Percentiles rank a stretch among this genome's conserved stretches.
These are phyloP conservation scores for Sarocladium brachiariae DNA, from an alignment of 2,329 filamentous ascomycete genomes.

Conservation along the genomic window DNA sequence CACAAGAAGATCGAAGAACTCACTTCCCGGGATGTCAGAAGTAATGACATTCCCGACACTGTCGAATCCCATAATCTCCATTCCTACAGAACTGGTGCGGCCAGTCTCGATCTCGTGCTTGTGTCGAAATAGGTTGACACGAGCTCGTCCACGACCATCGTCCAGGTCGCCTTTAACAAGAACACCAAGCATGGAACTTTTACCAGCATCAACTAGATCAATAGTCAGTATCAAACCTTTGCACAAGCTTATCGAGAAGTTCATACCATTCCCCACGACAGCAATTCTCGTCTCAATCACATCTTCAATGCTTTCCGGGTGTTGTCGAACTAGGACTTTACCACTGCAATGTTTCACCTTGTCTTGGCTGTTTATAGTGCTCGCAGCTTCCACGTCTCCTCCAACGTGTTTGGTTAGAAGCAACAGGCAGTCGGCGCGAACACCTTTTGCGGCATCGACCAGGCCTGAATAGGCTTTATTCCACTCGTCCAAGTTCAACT, in stretches of 20 bases:
- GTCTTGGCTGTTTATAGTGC: constrained; percentile 38
- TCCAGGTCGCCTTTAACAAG: constrained; percentile 93
- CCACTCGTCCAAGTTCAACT: constrained; percentile 69
- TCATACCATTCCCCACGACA: constrained; percentile 82
- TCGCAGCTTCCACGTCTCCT: constrained; percentile 64
- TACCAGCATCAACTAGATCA: constrained; percentile 81
- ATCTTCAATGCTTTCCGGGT: constrained; percentile 68
- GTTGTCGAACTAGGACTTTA: constrained; percentile 77
- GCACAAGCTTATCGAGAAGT: neutral
- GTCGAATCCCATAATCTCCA: constrained; percentile 99
- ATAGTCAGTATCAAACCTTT: constrained; percentile 9
- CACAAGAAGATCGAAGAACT: constrained; percentile 23
- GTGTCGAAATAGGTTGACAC: constrained; percentile 93
- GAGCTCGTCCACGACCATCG: constrained; percentile 86
- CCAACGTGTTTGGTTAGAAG: constrained; percentile 89
- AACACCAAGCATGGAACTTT: constrained; percentile 92
- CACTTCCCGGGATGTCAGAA: constrained; percentile 75
- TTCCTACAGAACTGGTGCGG: constrained; percentile 89
- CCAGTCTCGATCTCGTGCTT: constrained; percentile 98
- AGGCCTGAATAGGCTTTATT: constrained; percentile 61
- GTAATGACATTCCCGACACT: constrained; percentile 75
- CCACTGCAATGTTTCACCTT: constrained; percentile 72
- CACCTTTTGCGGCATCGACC: constrained; percentile 51
- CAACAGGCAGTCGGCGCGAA: constrained; percentile 70
- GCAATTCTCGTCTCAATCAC: constrained; percentile 95